phyloP scores from a whole-genome alignment of 768 basidiomycete genomes.

The Trametes cubensis region DNA sequence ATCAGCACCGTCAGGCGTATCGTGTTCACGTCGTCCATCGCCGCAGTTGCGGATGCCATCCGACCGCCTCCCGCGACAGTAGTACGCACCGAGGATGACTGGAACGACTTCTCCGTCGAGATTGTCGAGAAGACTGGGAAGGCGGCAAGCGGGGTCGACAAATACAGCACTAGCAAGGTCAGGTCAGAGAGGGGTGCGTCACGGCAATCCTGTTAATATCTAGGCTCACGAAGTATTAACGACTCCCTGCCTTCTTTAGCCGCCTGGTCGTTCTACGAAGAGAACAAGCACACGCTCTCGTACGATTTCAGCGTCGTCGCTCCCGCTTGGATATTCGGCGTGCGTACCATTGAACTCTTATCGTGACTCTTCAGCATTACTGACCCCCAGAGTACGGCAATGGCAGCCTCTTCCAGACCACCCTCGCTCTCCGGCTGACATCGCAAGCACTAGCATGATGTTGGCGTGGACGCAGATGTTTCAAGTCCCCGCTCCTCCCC shows the following conservation, averaged over 20 bases:
- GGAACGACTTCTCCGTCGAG: slow-evolving; percentile 55
- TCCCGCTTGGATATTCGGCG: slow-evolving; percentile 45
- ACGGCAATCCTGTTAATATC: background rate
- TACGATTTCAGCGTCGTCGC: slow-evolving; percentile 43
- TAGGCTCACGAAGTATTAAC: background rate
- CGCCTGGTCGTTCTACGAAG: slow-evolving; percentile 37
- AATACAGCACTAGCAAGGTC: background rate
- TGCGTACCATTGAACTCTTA: too few relatives aligned
- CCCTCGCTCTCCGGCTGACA: background rate
- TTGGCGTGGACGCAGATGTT: slow-evolving; percentile 5
- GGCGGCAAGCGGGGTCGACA: too few relatives aligned
- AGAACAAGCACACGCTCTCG: slow-evolving; percentile 44
- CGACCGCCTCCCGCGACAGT: slow-evolving; percentile 24
- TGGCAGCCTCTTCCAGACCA: slow-evolving; percentile 6
- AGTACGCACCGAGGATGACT: slow-evolving; percentile 54
- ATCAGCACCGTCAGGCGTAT: slow-evolving; percentile 53
- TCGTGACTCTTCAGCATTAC: too few relatives aligned
- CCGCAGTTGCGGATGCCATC: slow-evolving; percentile 38
- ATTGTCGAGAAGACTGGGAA: too few relatives aligned
- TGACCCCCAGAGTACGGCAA: background rate
- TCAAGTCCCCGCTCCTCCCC: background rate
- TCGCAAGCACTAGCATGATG: background rate
- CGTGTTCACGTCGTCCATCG: slow-evolving; percentile 60
- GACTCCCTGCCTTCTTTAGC: background rate
- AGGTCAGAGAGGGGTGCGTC: slow-evolving; percentile 27